These are phyloP conservation scores for Trichoderma reesei DNA, from an alignment of 495 filamentous ascomycete species.

Conservation along the genomic window DNA sequence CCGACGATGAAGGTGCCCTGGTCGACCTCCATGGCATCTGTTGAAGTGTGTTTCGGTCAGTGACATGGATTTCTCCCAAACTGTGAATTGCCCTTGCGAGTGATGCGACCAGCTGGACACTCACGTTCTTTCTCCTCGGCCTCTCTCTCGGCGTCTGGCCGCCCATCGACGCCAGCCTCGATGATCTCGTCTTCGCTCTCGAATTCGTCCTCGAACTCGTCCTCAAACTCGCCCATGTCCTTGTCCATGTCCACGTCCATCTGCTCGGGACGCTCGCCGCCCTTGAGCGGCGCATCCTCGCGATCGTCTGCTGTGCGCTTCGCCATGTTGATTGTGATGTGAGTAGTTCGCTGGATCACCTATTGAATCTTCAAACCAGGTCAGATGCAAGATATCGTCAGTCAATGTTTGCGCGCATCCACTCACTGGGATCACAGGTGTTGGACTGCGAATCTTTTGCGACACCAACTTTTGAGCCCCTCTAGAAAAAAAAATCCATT, in stretches of 20 bases:
- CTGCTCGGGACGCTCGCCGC: slow-evolving; percentile 53
- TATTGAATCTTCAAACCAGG: neutral
- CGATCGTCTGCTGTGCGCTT: slow-evolving; percentile 58
- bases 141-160: slow-evolving; percentile 86
- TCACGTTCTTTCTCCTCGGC: slow-evolving; percentile 65
- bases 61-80: no score
- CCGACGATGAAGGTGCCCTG: slow-evolving; percentile 78
- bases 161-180: slow-evolving; percentile 86
- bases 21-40: slow-evolving; percentile 84
- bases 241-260: slow-evolving; percentile 39
- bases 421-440: neutral
- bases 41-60: slow-evolving; percentile 14
- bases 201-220: slow-evolving; percentile 94
- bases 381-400: neutral
- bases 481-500: neutral
- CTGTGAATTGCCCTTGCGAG: no score
- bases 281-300: slow-evolving; percentile 52
- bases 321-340: slow-evolving; percentile 44
- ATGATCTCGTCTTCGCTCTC: slow-evolving; percentile 94
- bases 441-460: neutral
- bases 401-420: neutral
- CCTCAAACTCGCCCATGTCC: slow-evolving; percentile 84
- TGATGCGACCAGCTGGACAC: slow-evolving; percentile 21
- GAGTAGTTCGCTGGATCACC: no score
- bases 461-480: slow-evolving; percentile 1